Evolutionary conservation across 2,329 filamentous ascomycete genomes (phyloP).

Genomic region (Nigrospora oryzae): DNA sequence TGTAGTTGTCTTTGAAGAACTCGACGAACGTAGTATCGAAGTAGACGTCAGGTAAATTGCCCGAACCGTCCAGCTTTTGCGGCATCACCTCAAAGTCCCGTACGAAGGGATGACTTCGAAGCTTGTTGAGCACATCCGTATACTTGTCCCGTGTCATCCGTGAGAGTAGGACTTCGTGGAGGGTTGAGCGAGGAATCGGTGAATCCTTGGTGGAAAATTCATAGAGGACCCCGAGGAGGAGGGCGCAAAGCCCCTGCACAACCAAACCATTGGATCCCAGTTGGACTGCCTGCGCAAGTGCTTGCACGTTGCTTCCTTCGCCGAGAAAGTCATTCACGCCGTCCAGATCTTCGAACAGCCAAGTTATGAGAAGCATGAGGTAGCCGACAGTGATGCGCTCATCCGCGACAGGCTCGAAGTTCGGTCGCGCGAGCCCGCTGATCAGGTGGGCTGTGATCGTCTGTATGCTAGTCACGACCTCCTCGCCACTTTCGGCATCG

Average conservation of each 20-base stretch:
- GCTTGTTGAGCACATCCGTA: slow-evolving; percentile 67
- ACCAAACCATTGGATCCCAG: slow-evolving; percentile 55
- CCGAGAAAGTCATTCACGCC: slow-evolving; percentile 88
- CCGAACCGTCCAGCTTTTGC: slow-evolving; percentile 51
- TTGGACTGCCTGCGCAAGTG: slow-evolving; percentile 67
- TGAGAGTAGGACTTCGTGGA: slow-evolving; percentile 70
- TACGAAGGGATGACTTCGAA: slow-evolving; percentile 70
- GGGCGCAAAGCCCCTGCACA: slow-evolving; percentile 73
- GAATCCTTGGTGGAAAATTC: slow-evolving; percentile 98
- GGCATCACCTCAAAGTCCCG: slow-evolving; percentile 85
- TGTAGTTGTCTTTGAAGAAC: slow-evolving; percentile 94
- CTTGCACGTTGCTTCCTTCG: slow-evolving; percentile 89
- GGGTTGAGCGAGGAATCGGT: slow-evolving; percentile 70
- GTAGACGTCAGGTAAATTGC: slow-evolving; percentile 66
- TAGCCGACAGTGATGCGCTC: slow-evolving; percentile 76
- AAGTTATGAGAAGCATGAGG: slow-evolving; percentile 78
- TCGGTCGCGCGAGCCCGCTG: slow-evolving; percentile 60
- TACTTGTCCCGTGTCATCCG: slow-evolving; percentile 82
- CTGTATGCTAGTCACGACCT: slow-evolving; percentile 91
- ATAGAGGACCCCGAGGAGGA: slow-evolving; percentile 81
- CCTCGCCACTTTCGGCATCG: slow-evolving; percentile 80
- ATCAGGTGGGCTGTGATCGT: slow-evolving; percentile 81
- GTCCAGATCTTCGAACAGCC: slow-evolving; percentile 87
- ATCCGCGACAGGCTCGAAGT: slow-evolving; percentile 42
- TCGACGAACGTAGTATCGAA: slow-evolving; percentile 85